Evolutionary conservation across 257 asterid genomes (phyloP).

Genomic region (Avicennia marina): DNA sequence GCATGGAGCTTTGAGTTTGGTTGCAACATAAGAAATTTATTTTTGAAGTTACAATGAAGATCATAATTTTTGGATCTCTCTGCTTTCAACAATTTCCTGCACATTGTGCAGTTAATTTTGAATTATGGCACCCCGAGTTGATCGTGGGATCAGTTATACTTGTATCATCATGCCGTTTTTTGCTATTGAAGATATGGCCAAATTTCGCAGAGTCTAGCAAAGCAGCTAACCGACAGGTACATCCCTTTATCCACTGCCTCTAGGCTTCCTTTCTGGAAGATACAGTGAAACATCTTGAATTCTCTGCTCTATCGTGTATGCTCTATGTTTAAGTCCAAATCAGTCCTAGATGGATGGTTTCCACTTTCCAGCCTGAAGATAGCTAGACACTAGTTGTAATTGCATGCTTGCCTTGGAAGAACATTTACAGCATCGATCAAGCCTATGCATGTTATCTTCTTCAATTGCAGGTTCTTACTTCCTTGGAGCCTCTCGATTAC

Average conservation of each 20-base stretch:
- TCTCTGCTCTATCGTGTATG: no score
- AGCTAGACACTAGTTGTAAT: no score
- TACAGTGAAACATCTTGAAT: no score
- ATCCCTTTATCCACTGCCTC: not conserved
- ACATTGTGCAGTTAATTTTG: constrained; percentile 52
- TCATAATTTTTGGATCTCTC: no score
- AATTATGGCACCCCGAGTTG: constrained; percentile 71
- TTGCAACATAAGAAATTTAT: no score
- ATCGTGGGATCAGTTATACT: constrained; percentile 62
- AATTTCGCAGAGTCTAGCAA: constrained; percentile 83
- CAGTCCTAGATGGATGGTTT: no score
- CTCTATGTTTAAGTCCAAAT: no score
- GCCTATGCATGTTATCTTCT: not conserved
- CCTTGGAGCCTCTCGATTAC: constrained; percentile 78
- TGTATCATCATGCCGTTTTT: constrained; percentile 68
- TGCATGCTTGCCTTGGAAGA: no score
- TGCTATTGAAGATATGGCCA: constrained; percentile 67
- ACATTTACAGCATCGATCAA: not conserved
- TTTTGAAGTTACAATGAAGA: no score
- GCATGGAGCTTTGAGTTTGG: no score
- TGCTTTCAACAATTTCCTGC: no score
- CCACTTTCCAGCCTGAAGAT: no score
- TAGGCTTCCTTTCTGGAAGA: not conserved
- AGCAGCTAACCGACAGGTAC: constrained; percentile 82
- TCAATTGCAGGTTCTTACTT: constrained; percentile 63